Evolutionary conservation across 179 eudicot species (phyloP).

Genomic region (Vitellaria paradoxa): DNA sequence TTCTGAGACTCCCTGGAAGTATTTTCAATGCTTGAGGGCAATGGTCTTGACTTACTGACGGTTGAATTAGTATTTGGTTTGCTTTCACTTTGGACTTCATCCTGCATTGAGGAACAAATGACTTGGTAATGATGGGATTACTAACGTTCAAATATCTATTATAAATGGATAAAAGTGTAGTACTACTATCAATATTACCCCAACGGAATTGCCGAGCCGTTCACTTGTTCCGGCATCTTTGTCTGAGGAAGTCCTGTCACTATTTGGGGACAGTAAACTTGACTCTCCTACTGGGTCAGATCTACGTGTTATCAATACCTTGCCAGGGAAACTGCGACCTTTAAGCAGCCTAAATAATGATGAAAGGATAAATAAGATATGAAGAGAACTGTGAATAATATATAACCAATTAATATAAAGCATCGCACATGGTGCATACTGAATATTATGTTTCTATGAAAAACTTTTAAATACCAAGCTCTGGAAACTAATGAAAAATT

Average conservation of each 20-base stretch:
- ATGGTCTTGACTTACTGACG: conserved; percentile 41
- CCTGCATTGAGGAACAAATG: conserved; percentile 35
- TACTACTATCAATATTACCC: conserved; percentile 45
- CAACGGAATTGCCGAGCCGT: conserved; percentile 38
- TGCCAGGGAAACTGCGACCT: conserved; percentile 98
- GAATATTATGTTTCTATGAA: neutral
- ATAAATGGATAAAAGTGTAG: neutral
- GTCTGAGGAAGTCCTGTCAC: conserved; percentile 55
- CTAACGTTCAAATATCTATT: neutral
- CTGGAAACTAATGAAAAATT: neutral
- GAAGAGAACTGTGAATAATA: neutral
- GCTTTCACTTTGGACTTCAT: conserved; percentile 35
- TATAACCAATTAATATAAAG: neutral
- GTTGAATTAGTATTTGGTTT: conserved; percentile 30
- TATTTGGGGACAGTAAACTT: conserved; percentile 53
- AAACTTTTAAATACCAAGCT: neutral
- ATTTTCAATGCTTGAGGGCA: conserved; percentile 33
- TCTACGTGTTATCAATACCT: conserved; percentile 75
- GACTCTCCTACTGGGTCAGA: conserved; percentile 63
- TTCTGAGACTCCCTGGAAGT: conserved; percentile 57
- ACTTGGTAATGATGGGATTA: neutral
- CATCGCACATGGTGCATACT: neutral
- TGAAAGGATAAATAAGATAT: conserved; percentile 12
- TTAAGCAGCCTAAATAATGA: conserved; percentile 60
- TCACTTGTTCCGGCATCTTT: conserved; percentile 57